Percentiles rank a stretch among this genome's conserved stretches.
phyloP scores from a whole-genome alignment of 208 protist species.

The Phytomonas sp. region DNA sequence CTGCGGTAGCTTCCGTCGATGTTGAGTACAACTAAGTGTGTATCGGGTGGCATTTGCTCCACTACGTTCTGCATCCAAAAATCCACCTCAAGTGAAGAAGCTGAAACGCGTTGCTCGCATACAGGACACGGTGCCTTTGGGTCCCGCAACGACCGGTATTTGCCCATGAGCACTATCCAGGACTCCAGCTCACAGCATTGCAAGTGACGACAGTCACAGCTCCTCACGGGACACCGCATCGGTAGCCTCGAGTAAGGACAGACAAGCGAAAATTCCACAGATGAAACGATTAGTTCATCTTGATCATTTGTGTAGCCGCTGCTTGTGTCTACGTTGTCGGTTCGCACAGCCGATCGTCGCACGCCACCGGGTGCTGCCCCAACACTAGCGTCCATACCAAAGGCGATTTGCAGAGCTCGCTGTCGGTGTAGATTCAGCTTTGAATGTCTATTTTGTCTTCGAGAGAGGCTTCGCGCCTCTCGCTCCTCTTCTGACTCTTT shows the following conservation, averaged over 20 bases:
- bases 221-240: slow-evolving; percentile 61
- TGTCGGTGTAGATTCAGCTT: slow-evolving; percentile 48
- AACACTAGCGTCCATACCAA: slow-evolving; percentile 29
- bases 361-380: slow-evolving; percentile 6
- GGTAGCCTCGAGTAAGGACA: slow-evolving; percentile 79
- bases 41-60: slow-evolving; percentile 63
- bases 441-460: background rate
- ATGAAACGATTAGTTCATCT: slow-evolving; percentile 62
- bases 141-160: slow-evolving; percentile 76
- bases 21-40: slow-evolving; percentile 70
- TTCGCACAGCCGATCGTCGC: background rate
- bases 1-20: slow-evolving; percentile 64
- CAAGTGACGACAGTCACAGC: slow-evolving; percentile 68
- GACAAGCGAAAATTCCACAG: slow-evolving; percentile 78
- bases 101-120: slow-evolving; percentile 65
- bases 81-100: slow-evolving; percentile 77
- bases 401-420: slow-evolving; percentile 50
- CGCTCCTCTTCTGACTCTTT: slow-evolving; percentile 28
- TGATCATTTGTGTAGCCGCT: slow-evolving; percentile 17
- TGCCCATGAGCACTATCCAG: slow-evolving; percentile 75
- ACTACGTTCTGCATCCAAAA: slow-evolving; percentile 70
- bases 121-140: slow-evolving; percentile 77
- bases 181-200: slow-evolving; percentile 89
- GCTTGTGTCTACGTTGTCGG: background rate
- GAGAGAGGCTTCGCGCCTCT: slow-evolving; percentile 10